Conservation (phyloP, 805 yeast genomes). For the Yamadazyma takamatsuzukensis region DNA sequence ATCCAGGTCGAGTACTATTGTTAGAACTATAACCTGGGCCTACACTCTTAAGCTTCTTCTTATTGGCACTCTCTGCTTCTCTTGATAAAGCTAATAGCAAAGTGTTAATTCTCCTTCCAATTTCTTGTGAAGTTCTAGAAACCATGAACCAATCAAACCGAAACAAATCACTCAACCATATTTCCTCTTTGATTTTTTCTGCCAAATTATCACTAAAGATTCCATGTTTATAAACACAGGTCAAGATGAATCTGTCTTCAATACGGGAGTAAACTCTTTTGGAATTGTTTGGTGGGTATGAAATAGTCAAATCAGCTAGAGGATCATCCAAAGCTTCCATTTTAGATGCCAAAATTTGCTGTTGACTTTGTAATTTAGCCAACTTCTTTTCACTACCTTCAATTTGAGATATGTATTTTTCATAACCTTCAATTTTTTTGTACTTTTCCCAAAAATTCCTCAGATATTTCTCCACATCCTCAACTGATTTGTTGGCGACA, state of each 20-base stretch:
- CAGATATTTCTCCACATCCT: slow-evolving; percentile 59
- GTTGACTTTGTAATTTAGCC: slow-evolving; percentile 52
- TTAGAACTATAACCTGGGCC: slow-evolving; percentile 13
- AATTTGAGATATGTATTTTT: slow-evolving; percentile 66
- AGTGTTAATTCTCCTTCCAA: slow-evolving; percentile 67
- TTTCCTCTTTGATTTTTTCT: slow-evolving; percentile 65
- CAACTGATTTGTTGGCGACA: slow-evolving; percentile 52
- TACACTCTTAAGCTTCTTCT: slow-evolving; percentile 36
- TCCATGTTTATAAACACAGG: slow-evolving; percentile 64
- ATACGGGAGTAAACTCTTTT: slow-evolving; percentile 64
- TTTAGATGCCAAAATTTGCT: slow-evolving; percentile 50
- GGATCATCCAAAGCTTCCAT: slow-evolving; percentile 56
- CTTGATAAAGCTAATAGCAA: slow-evolving; percentile 64
- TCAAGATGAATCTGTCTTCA: slow-evolving; percentile 67
- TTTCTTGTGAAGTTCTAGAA: slow-evolving; percentile 68
- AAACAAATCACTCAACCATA: slow-evolving; percentile 55
- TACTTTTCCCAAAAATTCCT: slow-evolving; percentile 62
- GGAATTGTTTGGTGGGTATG: slow-evolving; percentile 81
- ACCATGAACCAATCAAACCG: slow-evolving; percentile 70
- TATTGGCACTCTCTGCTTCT: slow-evolving; percentile 47
- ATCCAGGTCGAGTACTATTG: slow-evolving; percentile 29
- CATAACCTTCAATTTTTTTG: slow-evolving; percentile 62
- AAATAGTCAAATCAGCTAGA: slow-evolving; percentile 57
- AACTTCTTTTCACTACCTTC: slow-evolving; percentile 70
- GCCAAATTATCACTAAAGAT: slow-evolving; percentile 54